phyloP scores from a whole-genome alignment of 2,329 filamentous ascomycete genomes.

The Thielaviopsis musarum region DNA sequence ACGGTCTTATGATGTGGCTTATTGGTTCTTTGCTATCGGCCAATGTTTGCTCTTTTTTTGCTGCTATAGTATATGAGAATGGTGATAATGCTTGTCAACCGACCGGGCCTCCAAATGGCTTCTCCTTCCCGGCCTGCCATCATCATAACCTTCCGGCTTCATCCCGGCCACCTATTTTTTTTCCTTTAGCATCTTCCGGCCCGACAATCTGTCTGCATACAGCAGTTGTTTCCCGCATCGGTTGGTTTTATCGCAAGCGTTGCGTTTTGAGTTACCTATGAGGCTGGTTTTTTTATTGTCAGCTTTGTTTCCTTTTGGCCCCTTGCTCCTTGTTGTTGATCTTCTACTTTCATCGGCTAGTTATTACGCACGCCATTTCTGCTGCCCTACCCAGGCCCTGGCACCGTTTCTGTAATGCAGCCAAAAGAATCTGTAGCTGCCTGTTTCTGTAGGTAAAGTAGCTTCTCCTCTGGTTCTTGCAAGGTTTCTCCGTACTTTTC shows the following conservation, averaged over 20 bases:
- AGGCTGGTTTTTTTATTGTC: no score
- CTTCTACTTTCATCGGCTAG: no score
- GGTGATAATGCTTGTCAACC: background rate
- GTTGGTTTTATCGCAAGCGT: no score
- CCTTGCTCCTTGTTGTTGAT: no score
- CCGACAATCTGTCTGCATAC: background rate
- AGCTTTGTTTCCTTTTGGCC: no score
- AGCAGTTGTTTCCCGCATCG: background rate
- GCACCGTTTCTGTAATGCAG: no score
- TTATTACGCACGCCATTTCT: no score
- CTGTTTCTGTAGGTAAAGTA: no score
- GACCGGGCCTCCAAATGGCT: background rate
- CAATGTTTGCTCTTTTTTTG: background rate
- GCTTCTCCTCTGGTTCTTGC: background rate
- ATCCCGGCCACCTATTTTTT: background rate
- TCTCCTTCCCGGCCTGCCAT: background rate
- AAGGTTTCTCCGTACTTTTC: background rate
- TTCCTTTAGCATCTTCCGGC: background rate
- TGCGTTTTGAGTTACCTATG: no score
- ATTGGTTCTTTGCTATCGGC: background rate
- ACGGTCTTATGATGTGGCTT: background rate
- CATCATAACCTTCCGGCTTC: background rate
- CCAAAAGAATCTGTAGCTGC: no score
- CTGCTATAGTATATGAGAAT: background rate
- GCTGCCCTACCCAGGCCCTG: no score